Conservation (phyloP, 2,329 filamentous ascomycete species). For the Penicillium digitatum region DNA sequence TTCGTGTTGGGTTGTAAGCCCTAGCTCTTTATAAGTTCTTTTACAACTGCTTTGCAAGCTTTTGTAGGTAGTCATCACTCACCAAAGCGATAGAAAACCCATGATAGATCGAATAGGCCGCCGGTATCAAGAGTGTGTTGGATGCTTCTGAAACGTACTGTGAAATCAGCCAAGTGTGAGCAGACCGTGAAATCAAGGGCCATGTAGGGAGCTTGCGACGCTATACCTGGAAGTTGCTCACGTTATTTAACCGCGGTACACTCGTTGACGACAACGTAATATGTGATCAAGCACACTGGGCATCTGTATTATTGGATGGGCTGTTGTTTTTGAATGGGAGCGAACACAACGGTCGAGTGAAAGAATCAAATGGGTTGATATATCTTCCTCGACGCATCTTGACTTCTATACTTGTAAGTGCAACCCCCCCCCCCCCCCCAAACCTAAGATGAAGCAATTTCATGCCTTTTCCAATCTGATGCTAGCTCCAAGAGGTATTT, state of each 20-base stretch:
- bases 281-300: not conserved
- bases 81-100: not conserved
- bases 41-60: not conserved
- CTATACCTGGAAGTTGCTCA: not conserved
- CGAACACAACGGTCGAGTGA: not conserved
- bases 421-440: no score
- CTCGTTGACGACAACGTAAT: not conserved
- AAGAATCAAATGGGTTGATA: not conserved
- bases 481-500: not conserved
- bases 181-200: not conserved
- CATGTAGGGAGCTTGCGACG: not conserved
- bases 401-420: not conserved
- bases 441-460: not conserved
- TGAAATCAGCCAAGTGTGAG: not conserved
- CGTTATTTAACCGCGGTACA: not conserved
- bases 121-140: not conserved
- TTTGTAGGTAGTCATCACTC: not conserved
- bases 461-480: not conserved
- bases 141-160: not conserved
- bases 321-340: not conserved
- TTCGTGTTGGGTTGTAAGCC: not conserved
- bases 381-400: not conserved
- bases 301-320: not conserved
- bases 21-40: not conserved
- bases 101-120: not conserved